Percentiles rank a stretch among this genome's conserved stretches.
phyloP scores from a whole-genome alignment of 148 eudicot species.

The Vaccinium myrtillus region DNA sequence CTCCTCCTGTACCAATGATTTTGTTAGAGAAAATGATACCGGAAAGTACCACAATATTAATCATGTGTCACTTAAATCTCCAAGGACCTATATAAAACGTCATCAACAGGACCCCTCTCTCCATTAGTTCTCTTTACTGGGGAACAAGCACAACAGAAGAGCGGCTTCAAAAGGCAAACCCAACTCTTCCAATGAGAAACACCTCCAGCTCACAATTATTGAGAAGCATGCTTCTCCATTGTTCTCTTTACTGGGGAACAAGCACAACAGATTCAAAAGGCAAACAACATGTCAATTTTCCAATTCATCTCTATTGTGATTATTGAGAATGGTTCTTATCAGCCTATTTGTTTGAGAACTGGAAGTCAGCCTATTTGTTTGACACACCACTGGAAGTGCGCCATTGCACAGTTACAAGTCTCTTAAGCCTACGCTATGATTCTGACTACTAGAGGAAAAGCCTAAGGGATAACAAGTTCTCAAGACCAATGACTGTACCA shows the following conservation, averaged over 20 bases:
- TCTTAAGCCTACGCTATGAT: background rate
- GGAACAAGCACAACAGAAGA: background rate
- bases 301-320: too few species aligned
- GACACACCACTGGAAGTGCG: background rate
- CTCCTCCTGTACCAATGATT: conserved; percentile 60
- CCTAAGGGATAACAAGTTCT: background rate
- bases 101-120: too few species aligned
- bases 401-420: background rate
- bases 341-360: background rate
- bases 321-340: background rate
- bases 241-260: too few species aligned
- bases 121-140: background rate
- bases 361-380: background rate
- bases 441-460: background rate
- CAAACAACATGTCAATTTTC: background rate
- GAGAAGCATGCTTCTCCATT: conserved; percentile 2
- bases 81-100: background rate
- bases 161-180: background rate
- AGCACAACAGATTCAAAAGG: too few species aligned
- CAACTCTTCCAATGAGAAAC: background rate
- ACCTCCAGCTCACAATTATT: background rate
- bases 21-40: background rate
- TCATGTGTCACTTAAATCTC: background rate
- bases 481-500: background rate
- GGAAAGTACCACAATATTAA: background rate